Evolutionary conservation across 805 yeast genomes (phyloP), one percentile per base, ranked within the genome.

Genomic region (Candida boleticola): DNA sequence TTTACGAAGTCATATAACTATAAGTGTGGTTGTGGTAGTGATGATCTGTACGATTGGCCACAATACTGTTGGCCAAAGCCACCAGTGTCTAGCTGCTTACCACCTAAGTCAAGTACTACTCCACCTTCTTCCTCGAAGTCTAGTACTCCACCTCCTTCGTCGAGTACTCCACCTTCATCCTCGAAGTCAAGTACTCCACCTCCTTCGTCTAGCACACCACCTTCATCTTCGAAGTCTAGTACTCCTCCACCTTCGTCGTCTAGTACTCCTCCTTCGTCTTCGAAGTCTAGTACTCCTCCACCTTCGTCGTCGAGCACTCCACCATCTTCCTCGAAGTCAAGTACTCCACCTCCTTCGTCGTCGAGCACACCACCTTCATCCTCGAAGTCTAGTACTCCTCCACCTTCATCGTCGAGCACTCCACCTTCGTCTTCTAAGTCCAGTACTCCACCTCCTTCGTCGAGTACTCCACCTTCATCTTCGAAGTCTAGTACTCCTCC

Each of bases 31-130:
- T 33, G 36, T 21, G 27, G 27, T 4, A 20, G 21, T 4, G 23
- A 18, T 19, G 36, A 13, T 7, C 17, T 20, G 5, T 33, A 33
- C 14, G 36, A 33, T 33, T 33, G 36, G 36, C 26, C 36, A 6
- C 6, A 19, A 7, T 33, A 33, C 14, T 33, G 36, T 33, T 33
- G 36, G 36, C 36, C 36, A 18, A 33, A 33, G 14, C 36, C 36
- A 10, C 36, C 36, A 33, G 16, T 29, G 17, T 29, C 31, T 18
- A 31, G 22, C 16, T 17, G 22, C n/a, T 6, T 31, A 16, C 35
- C 35, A 31, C 35, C 35, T 16, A 5, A 11, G 4, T 11, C 17
- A 11, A 30, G 21, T 5, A 11, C 34, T 9, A n/a, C 14, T 9
- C 16, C 16, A 10, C 32, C 32, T 10, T n/a, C 32, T 10, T 7